A percentile compares a stretch with the other conserved stretches of the same genome.
These are phyloP conservation scores for Coemansia sp. DNA, from an alignment of 192 early-diverging fungal genomes.

Conservation along the genomic window DNA sequence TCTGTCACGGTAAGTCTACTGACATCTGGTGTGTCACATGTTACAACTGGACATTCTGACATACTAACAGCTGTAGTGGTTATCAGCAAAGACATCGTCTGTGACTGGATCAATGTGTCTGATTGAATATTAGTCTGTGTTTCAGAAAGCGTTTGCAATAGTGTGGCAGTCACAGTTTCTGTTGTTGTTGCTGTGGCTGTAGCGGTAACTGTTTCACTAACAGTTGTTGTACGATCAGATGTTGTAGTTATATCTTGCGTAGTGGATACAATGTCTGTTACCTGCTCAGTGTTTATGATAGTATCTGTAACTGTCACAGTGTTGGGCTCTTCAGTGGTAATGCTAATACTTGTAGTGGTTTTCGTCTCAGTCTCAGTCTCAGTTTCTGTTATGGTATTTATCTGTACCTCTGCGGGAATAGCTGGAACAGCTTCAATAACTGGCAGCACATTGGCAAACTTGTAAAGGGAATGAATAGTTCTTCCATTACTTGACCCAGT, in stretches of 20 bases:
- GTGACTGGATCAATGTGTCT: too few relatives aligned
- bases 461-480: background rate
- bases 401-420: too few relatives aligned
- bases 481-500: background rate
- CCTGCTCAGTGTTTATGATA: background rate
- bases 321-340: background rate
- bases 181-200: constrained; percentile 1
- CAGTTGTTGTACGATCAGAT: constrained; percentile 1
- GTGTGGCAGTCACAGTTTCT: background rate
- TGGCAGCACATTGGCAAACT: background rate
- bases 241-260: background rate
- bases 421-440: too few relatives aligned
- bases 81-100: background rate
- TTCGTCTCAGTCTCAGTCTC: background rate
- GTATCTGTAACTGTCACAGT: background rate
- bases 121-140: too few relatives aligned
- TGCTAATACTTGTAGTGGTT: background rate
- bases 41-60: constrained; percentile 1
- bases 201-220: background rate
- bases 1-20: constrained; percentile 2
- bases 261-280: background rate
- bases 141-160: background rate
- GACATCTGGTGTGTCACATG: background rate
- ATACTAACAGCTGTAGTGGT: background rate
- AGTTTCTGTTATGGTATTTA: background rate